Conservation (phyloP, 2,329 filamentous ascomycete genomes). For the Gnomoniopsis smithogilvyi region DNA sequence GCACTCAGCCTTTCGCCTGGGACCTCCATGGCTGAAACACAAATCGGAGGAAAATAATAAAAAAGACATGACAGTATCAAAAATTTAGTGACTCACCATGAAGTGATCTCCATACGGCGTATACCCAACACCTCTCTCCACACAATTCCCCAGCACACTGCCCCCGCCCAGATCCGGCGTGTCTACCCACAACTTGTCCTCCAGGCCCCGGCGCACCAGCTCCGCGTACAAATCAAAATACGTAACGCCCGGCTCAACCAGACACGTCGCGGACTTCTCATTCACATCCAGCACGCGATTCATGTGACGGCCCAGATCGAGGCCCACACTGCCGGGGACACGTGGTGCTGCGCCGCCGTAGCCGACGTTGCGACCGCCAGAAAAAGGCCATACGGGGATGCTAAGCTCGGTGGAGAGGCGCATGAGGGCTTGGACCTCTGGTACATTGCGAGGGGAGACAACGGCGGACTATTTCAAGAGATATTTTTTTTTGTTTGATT, state of each 20-base stretch:
- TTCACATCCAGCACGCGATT: slow-evolving; percentile 50
- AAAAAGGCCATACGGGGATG: slow-evolving; percentile 46
- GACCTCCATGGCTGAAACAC: background rate
- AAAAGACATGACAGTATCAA: slow-evolving; percentile 22
- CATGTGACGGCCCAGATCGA: slow-evolving; percentile 52
- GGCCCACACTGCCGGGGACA: slow-evolving; percentile 45
- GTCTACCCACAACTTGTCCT: slow-evolving; percentile 39
- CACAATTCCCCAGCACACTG: slow-evolving; percentile 40
- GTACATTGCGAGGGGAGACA: slow-evolving; percentile 25
- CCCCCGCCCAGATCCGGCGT: slow-evolving; percentile 40
- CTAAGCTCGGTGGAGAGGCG: slow-evolving; percentile 40
- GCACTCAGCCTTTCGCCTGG: background rate
- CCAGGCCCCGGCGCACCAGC: slow-evolving; percentile 36
- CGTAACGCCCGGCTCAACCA: slow-evolving; percentile 55
- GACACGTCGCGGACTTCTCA: slow-evolving; percentile 43
- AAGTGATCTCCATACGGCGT: slow-evolving; percentile 41
- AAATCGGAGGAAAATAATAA: slow-evolving; percentile 15
- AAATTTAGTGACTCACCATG: too few relatives aligned
- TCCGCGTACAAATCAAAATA: slow-evolving; percentile 50
- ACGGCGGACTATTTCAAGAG: background rate
- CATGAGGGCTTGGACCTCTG: slow-evolving; percentile 45
- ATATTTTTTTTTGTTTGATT: too few relatives aligned
- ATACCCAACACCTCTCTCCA: slow-evolving; percentile 44
- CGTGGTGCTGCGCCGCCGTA: slow-evolving; percentile 53
- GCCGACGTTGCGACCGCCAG: slow-evolving; percentile 47